phyloP scores from a whole-genome alignment of 1,139 yeast species.

The Saccharomyces hybrid region DNA sequence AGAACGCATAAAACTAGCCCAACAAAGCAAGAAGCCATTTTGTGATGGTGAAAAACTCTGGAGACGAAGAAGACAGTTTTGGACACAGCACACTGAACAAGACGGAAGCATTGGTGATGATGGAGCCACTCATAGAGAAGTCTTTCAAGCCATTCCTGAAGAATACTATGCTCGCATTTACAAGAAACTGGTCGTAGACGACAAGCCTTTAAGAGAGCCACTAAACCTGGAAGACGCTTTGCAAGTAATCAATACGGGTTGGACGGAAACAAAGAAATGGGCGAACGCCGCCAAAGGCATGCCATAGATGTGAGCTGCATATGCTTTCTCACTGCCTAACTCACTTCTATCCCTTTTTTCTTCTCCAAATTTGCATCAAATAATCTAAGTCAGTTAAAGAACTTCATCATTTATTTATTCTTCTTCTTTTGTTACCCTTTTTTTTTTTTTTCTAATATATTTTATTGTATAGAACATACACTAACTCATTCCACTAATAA shows the following conservation, averaged over 20 bases:
- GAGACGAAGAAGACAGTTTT: constrained; percentile 50
- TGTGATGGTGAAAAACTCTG: constrained; percentile 47
- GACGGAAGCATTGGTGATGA: constrained; percentile 13
- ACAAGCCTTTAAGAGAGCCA: constrained; percentile 47
- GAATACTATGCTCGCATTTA: constrained; percentile 51
- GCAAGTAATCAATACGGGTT: constrained; percentile 58
- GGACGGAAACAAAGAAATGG: constrained; percentile 61
- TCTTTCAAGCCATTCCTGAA: constrained; percentile 27
- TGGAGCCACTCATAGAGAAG: constrained; percentile 12
- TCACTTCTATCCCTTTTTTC: not conserved
- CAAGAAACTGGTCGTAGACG: constrained; percentile 49
- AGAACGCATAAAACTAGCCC: constrained; percentile 30
- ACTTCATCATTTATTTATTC: not conserved
- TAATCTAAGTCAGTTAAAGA: not conserved
- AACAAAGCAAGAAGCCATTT: constrained; percentile 26
- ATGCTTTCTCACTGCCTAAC: too few species aligned
- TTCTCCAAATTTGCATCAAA: not conserved
- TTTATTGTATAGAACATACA: not conserved
- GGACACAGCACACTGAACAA: constrained; percentile 40
- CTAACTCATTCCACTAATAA: not conserved
- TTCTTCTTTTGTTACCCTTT: not conserved
- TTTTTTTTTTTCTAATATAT: not conserved
- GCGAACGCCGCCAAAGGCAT: constrained; percentile 37
- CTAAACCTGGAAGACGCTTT: constrained; percentile 55
- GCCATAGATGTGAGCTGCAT: constrained; percentile 6